phyloP scores from a whole-genome alignment of 1,139 yeast genomes.

The Magnusiomyces tetraspermus region DNA sequence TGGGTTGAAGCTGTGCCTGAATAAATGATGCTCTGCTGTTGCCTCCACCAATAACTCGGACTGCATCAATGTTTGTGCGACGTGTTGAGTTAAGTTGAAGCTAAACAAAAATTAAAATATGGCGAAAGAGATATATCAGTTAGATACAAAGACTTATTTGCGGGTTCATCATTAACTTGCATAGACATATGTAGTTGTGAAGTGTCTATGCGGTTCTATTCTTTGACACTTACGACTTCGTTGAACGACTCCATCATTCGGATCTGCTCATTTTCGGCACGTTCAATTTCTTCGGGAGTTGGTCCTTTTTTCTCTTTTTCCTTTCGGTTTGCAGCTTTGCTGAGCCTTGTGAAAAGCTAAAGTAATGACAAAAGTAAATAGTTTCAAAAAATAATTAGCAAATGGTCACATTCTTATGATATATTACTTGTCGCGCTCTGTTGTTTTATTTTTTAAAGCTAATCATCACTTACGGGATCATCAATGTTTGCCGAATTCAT shows the following conservation, averaged over 20 bases:
- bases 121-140: too few relatives aligned
- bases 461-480: conserved; percentile 11
- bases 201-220: not conserved
- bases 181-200: not conserved
- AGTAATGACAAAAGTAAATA: not conserved
- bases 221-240: not conserved
- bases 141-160: too few relatives aligned
- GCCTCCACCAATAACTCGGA: conserved; percentile 50
- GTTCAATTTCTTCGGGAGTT: not conserved
- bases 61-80: conserved; percentile 32
- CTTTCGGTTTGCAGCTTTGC: conserved; percentile 7
- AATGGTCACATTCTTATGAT: not conserved
- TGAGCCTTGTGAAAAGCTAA: conserved; percentile 9
- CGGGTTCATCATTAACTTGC: not conserved
- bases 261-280: conserved; percentile 2
- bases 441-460: not conserved
- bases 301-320: conserved; percentile 2
- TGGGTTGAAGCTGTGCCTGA: conserved; percentile 45
- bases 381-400: not conserved
- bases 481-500: conserved; percentile 10
- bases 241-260: conserved; percentile 1
- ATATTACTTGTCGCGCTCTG: too few relatives aligned
- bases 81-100: conserved; percentile 16
- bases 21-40: conserved; percentile 46
- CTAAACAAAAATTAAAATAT: not conserved